Evolutionary conservation across 225 moss, liverwort and hornwort genomes (phyloP).

Genomic region (Pseudisothecium myosuroides): DNA sequence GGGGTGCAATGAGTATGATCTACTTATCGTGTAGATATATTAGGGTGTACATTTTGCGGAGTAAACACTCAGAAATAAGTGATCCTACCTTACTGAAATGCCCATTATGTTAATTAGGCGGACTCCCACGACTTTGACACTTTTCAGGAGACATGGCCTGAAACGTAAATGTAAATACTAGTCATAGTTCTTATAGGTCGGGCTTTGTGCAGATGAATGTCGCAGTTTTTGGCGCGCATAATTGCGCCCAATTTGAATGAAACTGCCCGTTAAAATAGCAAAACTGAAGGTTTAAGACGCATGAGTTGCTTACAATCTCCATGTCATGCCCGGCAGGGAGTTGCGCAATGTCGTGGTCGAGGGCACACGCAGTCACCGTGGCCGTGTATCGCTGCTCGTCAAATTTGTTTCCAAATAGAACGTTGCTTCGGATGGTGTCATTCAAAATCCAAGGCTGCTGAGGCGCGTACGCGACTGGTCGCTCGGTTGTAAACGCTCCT

Average conservation of each 20-base stretch:
- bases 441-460: slow-evolving; percentile 87
- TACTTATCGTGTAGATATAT: too few relatives aligned
- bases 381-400: slow-evolving; percentile 42
- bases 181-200: too few relatives aligned
- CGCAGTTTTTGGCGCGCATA: background rate
- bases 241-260: background rate
- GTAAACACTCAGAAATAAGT: too few relatives aligned
- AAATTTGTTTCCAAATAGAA: slow-evolving; percentile 28
- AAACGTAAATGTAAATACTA: background rate
- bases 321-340: slow-evolving; percentile 63
- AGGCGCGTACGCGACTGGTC: slow-evolving; percentile 48
- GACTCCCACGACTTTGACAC: too few relatives aligned
- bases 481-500: slow-evolving; percentile 26
- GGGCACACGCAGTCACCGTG: slow-evolving; percentile 52
- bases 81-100: too few relatives aligned
- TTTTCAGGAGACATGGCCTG: too few relatives aligned
- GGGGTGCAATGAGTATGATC: too few relatives aligned
- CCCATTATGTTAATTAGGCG: too few relatives aligned
- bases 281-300: too few relatives aligned
- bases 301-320: slow-evolving; percentile 44
- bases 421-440: slow-evolving; percentile 49
- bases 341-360: slow-evolving; percentile 53
- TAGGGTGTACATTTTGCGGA: too few relatives aligned
- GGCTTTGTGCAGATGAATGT: background rate
- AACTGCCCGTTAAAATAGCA: background rate